These are phyloP conservation scores for Phylloporus sp. DNA, from an alignment of 768 basidiomycete species.

Conservation along the genomic window DNA sequence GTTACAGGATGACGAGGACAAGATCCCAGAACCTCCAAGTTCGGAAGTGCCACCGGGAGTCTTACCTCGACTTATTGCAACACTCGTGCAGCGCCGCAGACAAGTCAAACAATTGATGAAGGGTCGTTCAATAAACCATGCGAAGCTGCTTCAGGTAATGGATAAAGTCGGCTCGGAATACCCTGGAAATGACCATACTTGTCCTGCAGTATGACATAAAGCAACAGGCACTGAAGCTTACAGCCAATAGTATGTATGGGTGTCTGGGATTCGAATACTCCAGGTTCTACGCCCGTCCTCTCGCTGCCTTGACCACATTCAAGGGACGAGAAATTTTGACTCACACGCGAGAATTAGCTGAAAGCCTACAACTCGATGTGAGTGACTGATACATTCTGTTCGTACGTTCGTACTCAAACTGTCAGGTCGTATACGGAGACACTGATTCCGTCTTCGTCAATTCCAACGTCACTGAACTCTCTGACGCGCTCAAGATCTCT, in stretches of 20 bases:
- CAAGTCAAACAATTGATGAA: constrained; percentile 96
- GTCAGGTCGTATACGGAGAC: constrained; percentile 95
- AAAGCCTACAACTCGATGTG: constrained; percentile 85
- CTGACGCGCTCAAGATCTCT: constrained; percentile 89
- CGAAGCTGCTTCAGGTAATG: constrained; percentile 78
- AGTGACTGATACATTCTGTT: constrained; percentile 24
- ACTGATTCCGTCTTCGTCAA: constrained; percentile 99
- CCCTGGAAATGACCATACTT: not conserved
- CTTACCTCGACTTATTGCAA: constrained; percentile 96
- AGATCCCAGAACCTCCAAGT: constrained; percentile 84
- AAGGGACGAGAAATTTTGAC: constrained; percentile 98
- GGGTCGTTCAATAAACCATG: constrained; percentile 64
- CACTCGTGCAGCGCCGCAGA: constrained; percentile 83
- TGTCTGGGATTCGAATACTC: constrained; percentile 98
- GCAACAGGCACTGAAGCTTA: constrained; percentile 94
- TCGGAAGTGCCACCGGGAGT: constrained; percentile 75
- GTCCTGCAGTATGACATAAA: constrained; percentile 84
- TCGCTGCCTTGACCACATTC: constrained; percentile 96
- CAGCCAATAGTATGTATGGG: constrained; percentile 99
- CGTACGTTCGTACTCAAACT: not conserved
- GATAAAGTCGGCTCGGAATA: not conserved
- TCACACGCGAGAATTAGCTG: constrained; percentile 88
- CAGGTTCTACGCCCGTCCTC: constrained; percentile 90
- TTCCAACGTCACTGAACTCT: constrained; percentile 84
- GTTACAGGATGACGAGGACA: constrained; percentile 63